phyloP scores from a whole-genome alignment of 495 filamentous ascomycete species.

The Elaphomyces granulatus region DNA sequence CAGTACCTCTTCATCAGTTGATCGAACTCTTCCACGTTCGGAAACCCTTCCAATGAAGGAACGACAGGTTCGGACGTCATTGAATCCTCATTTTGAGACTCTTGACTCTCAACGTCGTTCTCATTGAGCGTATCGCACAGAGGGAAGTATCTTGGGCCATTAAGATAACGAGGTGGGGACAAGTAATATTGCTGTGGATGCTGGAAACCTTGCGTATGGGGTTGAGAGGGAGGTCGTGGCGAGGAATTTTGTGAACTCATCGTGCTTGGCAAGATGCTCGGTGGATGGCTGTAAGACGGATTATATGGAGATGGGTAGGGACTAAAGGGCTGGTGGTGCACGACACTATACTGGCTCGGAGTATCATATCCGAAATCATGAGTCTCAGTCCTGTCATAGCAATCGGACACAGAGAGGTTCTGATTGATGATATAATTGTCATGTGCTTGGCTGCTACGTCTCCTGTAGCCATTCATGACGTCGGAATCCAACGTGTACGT shows the following conservation, averaged over 20 bases:
- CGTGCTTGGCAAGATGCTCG: background rate
- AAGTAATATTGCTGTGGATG: constrained; percentile 23
- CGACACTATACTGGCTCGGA: constrained; percentile 2
- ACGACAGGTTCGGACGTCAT: constrained; percentile 32
- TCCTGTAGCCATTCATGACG: constrained; percentile 6
- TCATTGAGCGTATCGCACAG: constrained; percentile 22
- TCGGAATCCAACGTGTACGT: too few relatives aligned
- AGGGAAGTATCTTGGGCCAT: constrained; percentile 23
- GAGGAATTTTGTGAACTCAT: background rate
- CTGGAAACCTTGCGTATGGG: constrained; percentile 8
- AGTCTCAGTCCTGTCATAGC: constrained; percentile 2
- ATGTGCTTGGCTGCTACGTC: constrained; percentile 2
- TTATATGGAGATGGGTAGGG: constrained; percentile 2
- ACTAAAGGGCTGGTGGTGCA: constrained; percentile 2
- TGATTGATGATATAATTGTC: constrained; percentile 1
- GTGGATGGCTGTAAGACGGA: constrained; percentile 3
- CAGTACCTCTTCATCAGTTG: constrained; percentile 38
- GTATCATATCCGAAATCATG: constrained; percentile 4
- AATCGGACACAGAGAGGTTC: constrained; percentile 1
- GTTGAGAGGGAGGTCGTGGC: background rate
- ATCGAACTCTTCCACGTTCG: constrained; percentile 38
- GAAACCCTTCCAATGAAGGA: constrained; percentile 36
- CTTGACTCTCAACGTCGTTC: constrained; percentile 31
- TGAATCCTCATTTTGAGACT: constrained; percentile 27
- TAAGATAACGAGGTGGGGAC: constrained; percentile 22